Conservation (phyloP, 169 alveolate species). For the Cryptosporidium andersoni region DNA sequence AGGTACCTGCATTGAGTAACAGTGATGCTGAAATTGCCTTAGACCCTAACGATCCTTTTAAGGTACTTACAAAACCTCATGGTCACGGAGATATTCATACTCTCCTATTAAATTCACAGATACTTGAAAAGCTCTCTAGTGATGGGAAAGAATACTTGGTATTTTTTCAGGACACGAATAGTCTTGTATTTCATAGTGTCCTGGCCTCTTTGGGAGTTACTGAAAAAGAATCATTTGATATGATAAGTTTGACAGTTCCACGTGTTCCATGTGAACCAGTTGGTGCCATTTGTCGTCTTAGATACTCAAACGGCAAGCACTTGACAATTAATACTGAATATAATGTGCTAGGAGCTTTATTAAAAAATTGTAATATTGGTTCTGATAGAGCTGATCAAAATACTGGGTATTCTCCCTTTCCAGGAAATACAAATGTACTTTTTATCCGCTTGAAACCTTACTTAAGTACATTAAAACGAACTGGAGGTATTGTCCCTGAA, state of each 20-base stretch:
- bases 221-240: constrained; percentile 78
- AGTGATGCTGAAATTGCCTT: constrained; percentile 85
- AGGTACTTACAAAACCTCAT: constrained; percentile 91
- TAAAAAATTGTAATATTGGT: constrained; percentile 80
- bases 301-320: constrained; percentile 74
- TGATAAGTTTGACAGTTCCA: constrained; percentile 86
- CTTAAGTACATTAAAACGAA: constrained; percentile 77
- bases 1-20: constrained; percentile 89
- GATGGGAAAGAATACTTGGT: constrained; percentile 86
- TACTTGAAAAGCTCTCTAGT: constrained; percentile 79
- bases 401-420: constrained; percentile 85
- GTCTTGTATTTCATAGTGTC: constrained; percentile 84
- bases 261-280: constrained; percentile 91
- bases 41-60: constrained; percentile 75
- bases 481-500: constrained; percentile 92
- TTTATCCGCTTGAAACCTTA: constrained; percentile 83
- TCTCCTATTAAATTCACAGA: constrained; percentile 80
- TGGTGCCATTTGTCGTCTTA: constrained; percentile 84
- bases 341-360: constrained; percentile 88
- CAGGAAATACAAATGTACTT: constrained; percentile 91
- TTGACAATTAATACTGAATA: constrained; percentile 87
- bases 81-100: constrained; percentile 96
- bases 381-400: constrained; percentile 76
- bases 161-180: constrained; percentile 91
- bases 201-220: constrained; percentile 89